Conservation (phyloP, 2,329 filamentous ascomycete species). For the Mycosphaerella sp. region DNA sequence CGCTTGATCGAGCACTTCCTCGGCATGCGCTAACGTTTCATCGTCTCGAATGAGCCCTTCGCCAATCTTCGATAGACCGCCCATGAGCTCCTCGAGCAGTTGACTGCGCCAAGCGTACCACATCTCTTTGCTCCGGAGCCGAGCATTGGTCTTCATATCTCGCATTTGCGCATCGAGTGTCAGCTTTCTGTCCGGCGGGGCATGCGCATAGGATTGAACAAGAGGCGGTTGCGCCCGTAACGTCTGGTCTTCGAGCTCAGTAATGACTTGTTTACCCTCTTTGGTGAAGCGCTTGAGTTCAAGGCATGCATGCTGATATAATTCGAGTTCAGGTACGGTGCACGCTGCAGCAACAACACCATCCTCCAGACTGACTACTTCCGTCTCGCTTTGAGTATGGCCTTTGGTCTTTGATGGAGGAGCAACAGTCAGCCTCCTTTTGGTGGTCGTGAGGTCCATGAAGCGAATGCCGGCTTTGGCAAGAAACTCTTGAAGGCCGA, state of each 20-base stretch:
- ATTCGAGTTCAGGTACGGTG: conserved; percentile 83
- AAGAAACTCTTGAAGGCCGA: conserved; percentile 80
- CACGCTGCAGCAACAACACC: conserved; percentile 85
- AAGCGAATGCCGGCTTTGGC: conserved; percentile 96
- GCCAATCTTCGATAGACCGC: conserved; percentile 68
- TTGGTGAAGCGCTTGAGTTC: conserved; percentile 97
- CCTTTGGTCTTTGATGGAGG: conserved; percentile 33
- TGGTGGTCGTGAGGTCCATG: conserved; percentile 97
- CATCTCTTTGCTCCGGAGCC: conserved; percentile 85
- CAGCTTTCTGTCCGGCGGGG: conserved; percentile 71
- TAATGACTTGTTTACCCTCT: conserved; percentile 81
- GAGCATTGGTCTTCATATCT: conserved; percentile 89
- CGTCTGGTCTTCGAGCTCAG: conserved; percentile 83
- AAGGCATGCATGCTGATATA: conserved; percentile 91
- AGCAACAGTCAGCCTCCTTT: conserved; percentile 75
- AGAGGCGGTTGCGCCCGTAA: conserved; percentile 84
- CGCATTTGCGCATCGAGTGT: conserved; percentile 97
- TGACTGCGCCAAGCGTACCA: conserved; percentile 99
- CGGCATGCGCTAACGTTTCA: conserved; percentile 58
- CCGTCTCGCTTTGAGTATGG: conserved; percentile 35
- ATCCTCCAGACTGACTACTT: conserved; percentile 53
- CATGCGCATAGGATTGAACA: conserved; percentile 85
- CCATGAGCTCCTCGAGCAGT: conserved; percentile 71
- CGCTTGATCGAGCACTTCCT: conserved; percentile 59
- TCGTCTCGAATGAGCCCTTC: conserved; percentile 73